Base-by-base conservation (phyloP, 2,329 filamentous ascomycete genomes). In the Penicillium sp. region DNA sequence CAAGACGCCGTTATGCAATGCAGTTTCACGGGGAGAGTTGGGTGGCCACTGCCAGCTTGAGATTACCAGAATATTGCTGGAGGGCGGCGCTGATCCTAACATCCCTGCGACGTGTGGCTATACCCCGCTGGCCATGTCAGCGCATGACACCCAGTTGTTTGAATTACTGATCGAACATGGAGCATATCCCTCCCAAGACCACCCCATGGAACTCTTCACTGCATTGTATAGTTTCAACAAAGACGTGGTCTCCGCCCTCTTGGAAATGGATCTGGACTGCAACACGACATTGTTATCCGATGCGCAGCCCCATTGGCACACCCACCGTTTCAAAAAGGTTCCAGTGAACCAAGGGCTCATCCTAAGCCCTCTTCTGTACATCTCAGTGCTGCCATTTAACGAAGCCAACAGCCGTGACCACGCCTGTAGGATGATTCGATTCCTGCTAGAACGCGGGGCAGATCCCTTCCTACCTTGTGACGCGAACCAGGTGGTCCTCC, bases 51-150 rank as follows among this genome's bases (percentile, higher is more conserved):
- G 56, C n/a, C 60, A 61, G 38, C 27, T 35, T n/a, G 56, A 56
- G 37, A 65, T 65, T 21, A 40, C 55, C 5, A 45, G 38, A 23
- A 53, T 45, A 4, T 42, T 64, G 33, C 57, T 64, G 9, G 59
- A 65, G 42, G 58, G 42, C 12, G 63, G 63, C 4, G 62, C 63
- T 13, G 53, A 64, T 25, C 58, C 62, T 10, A 65, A 66, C 31
- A 51, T 61, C n/a, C 9, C 61, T 23, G 57, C 59, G 6, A 38
- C 51, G 21, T 59, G 57, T 59, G 61, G 63, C 9, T 61, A 35
- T 29, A 59, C 61, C 6, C 53, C 61, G 15, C 53, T 65, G 35
- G 51, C 56, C 13, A 51, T 61, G 53, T 60, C 59, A 4, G 33
- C 55, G 21, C 54, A 65, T 23, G 50, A 59, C 21, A 35, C 37